Conservation (phyloP, 306 rosid species). For the Prunus mira region DNA sequence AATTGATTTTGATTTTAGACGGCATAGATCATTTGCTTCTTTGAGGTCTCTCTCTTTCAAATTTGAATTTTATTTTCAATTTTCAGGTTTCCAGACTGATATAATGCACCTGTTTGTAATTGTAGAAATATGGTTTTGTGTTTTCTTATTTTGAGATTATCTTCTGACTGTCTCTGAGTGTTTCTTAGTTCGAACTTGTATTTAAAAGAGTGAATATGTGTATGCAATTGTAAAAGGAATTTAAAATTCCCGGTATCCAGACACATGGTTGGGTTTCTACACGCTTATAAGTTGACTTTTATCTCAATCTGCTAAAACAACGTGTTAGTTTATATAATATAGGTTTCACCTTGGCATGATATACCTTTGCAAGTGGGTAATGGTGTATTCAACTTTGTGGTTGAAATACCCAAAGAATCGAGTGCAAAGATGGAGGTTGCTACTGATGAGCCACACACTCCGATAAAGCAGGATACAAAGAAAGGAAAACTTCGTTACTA, state of each 20-base stretch:
- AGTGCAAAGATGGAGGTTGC: slow-evolving; percentile 99
- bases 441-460: slow-evolving; percentile 83
- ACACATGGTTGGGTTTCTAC: background rate
- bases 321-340: background rate
- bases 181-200: background rate
- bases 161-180: background rate
- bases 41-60: background rate
- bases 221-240: background rate
- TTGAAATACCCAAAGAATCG: slow-evolving; percentile 94
- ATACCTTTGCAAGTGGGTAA: slow-evolving; percentile 74
- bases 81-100: background rate
- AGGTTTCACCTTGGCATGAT: slow-evolving; percentile 99
- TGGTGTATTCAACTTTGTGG: slow-evolving; percentile 65
- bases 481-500: slow-evolving; percentile 94
- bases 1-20: background rate
- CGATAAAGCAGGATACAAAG: slow-evolving; percentile 91
- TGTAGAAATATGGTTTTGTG: background rate
- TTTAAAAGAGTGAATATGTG: background rate
- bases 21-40: background rate
- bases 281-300: background rate
- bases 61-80: background rate
- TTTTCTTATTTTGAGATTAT: background rate
- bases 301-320: background rate
- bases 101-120: background rate
- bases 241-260: background rate